Percentiles rank a stretch among this genome's conserved stretches.
phyloP scores from a whole-genome alignment of 2,329 filamentous ascomycete genomes.

The Leptographium wingfieldii region DNA sequence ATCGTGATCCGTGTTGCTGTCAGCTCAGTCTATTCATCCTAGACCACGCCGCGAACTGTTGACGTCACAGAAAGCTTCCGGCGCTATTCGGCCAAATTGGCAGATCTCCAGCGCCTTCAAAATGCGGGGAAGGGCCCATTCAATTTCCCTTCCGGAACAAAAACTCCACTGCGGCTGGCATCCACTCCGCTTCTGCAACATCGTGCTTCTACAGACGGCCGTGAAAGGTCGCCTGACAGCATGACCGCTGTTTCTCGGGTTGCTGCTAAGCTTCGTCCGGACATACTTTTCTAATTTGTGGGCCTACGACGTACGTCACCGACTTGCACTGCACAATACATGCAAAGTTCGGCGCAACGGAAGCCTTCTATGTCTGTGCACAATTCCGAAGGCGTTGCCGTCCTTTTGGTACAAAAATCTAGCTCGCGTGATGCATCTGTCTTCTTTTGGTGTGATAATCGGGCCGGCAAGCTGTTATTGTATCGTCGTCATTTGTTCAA shows the following conservation, averaged over 20 bases:
- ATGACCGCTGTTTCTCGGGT: neutral
- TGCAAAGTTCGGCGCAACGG: too few relatives aligned
- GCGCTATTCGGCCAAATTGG: neutral
- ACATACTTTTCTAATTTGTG: neutral
- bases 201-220: neutral
- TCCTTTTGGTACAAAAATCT: neutral
- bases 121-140: neutral
- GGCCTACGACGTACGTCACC: neutral
- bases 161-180: neutral
- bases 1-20: neutral
- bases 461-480: neutral
- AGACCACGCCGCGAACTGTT: neutral
- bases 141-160: neutral
- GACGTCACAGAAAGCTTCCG: neutral
- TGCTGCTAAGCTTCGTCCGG: neutral
- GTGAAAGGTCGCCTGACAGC: neutral
- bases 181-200: neutral
- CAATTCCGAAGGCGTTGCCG: neutral
- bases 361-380: too few relatives aligned
- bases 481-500: neutral
- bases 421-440: neutral
- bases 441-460: neutral
- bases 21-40: neutral
- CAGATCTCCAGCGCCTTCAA: neutral
- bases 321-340: neutral